These are phyloP conservation scores for Pseudogymnoascus sp. DNA, from an alignment of 2,329 filamentous ascomycete species.

Conservation along the genomic window DNA sequence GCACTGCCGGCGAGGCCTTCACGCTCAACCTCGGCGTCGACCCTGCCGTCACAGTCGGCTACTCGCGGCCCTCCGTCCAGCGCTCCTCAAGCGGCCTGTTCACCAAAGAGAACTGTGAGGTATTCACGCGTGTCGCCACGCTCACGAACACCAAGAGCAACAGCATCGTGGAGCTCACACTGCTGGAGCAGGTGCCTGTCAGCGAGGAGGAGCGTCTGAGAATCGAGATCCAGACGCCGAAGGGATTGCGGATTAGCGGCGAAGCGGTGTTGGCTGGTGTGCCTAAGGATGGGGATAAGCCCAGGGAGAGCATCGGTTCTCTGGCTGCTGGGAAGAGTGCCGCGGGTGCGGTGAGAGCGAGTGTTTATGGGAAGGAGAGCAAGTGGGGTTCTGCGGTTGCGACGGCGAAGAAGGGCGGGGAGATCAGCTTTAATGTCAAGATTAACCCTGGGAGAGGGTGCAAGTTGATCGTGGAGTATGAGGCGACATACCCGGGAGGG, in stretches of 20 bases:
- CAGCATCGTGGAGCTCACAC: slow-evolving; percentile 36
- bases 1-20: slow-evolving; percentile 46
- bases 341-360: slow-evolving; percentile 15
- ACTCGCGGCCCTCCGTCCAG: slow-evolving; percentile 47
- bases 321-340: slow-evolving; percentile 12
- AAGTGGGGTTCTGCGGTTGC: slow-evolving; percentile 48
- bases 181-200: slow-evolving; percentile 55
- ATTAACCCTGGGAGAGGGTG: slow-evolving; percentile 50
- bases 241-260: slow-evolving; percentile 37
- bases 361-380: slow-evolving; percentile 21
- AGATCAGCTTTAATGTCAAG: slow-evolving; percentile 50
- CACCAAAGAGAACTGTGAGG: slow-evolving; percentile 42
- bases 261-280: slow-evolving; percentile 31
- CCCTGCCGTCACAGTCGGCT: slow-evolving; percentile 46
- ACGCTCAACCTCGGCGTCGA: slow-evolving; percentile 51
- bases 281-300: slow-evolving; percentile 1
- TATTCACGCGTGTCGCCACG: slow-evolving; percentile 41
- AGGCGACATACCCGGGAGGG: slow-evolving; percentile 46
- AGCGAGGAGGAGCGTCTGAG: slow-evolving; percentile 50
- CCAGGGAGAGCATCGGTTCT: neutral
- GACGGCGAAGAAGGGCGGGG: slow-evolving; percentile 46
- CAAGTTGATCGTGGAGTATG: slow-evolving; percentile 53
- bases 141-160: slow-evolving; percentile 43
- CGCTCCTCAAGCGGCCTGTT: slow-evolving; percentile 45
- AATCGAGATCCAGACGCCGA: slow-evolving; percentile 42